Percentiles rank a stretch among this genome's conserved stretches.
Conservation (phyloP, 306 rosid species). For the Luffa aegyptiaca region DNA sequence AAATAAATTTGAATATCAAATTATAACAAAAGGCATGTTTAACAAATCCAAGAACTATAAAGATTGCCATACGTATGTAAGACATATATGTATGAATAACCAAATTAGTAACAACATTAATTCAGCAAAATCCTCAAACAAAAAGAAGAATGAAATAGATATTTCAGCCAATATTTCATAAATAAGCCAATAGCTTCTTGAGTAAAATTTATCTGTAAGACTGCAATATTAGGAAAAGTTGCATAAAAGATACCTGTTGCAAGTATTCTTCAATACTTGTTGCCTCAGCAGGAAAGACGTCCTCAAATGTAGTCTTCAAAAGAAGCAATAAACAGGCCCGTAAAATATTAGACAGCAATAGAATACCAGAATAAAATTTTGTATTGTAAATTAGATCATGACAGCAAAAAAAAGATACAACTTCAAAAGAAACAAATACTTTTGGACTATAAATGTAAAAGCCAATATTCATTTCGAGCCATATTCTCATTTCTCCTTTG, state of each 20-base stretch:
- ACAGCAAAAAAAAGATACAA: neutral
- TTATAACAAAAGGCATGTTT: neutral
- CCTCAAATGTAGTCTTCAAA: conserved; percentile 88
- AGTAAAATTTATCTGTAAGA: neutral
- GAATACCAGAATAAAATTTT: neutral
- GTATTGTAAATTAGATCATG: neutral
- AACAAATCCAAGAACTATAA: neutral
- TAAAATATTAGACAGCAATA: conserved; percentile 18
- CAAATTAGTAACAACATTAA: neutral
- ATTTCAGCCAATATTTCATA: neutral
- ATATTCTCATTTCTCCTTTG: neutral
- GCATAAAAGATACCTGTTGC: conserved; percentile 70
- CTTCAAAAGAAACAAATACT: neutral
- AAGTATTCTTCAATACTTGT: conserved; percentile 93
- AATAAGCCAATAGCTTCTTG: neutral
- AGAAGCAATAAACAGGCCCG: conserved; percentile 2
- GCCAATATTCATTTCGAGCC: neutral
- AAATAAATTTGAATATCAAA: neutral
- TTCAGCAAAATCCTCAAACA: neutral
- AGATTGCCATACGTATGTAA: neutral
- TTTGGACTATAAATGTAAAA: neutral
- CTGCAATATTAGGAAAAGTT: neutral
- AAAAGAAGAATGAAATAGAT: neutral
- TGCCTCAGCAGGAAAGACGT: conserved; percentile 96
- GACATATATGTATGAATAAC: neutral